Percentiles rank a stretch among this genome's conserved stretches.
Conservation (phyloP, 176 grass and related monocot genomes). For the Elymus sibiricus region DNA sequence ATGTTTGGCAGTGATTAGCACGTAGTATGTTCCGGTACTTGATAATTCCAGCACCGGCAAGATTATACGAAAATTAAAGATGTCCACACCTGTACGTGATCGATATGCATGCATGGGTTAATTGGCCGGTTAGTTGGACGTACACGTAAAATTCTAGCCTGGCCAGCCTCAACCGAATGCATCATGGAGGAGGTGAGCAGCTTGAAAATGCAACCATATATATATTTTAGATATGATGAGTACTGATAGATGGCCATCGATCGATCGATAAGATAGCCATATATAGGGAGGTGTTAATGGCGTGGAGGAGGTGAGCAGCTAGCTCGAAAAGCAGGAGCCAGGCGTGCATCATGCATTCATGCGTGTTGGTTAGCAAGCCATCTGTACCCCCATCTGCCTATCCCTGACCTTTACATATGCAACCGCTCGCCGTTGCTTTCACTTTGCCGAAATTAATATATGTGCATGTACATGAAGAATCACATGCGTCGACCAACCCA, state of each 20-base stretch:
- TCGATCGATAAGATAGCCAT: neutral
- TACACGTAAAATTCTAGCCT: neutral
- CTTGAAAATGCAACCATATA: too few relatives aligned
- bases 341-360: neutral
- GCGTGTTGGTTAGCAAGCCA: neutral
- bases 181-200: too few relatives aligned
- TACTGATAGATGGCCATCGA: too few relatives aligned
- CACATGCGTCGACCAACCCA: neutral
- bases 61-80: neutral
- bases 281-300: neutral
- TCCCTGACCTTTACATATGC: slow-evolving; percentile 1
- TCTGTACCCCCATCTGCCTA: neutral
- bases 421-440: slow-evolving; percentile 11
- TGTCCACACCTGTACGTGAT: neutral
- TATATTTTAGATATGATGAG: neutral
- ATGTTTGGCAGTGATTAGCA: neutral
- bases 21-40: neutral
- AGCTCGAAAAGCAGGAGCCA: neutral
- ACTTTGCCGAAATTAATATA: neutral
- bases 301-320: too few relatives aligned
- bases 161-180: too few relatives aligned
- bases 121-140: neutral
- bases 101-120: neutral
- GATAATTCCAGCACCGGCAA: neutral
- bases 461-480: neutral